phyloP scores from a whole-genome alignment of 2,329 filamentous ascomycete species.

The Fusarium nygamai region DNA sequence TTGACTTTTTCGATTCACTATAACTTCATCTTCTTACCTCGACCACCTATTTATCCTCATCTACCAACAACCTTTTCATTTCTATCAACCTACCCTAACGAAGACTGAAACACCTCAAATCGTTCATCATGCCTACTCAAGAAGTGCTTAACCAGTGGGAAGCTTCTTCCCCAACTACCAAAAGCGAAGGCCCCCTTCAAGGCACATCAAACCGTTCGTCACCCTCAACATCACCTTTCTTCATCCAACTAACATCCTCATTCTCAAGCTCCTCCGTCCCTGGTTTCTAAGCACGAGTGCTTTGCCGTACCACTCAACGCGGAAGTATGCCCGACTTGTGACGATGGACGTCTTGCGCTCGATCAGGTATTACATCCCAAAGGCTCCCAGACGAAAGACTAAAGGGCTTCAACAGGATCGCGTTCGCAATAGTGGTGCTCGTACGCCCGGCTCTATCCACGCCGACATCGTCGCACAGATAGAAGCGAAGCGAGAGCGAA shows the following conservation, averaged over 20 bases:
- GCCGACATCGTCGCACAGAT: constrained; percentile 41
- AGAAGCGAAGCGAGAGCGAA: constrained; percentile 22
- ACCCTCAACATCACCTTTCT: not conserved
- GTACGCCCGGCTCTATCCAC: constrained; percentile 39
- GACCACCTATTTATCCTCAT: not conserved
- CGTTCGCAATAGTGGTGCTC: constrained; percentile 39
- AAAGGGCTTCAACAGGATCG: constrained; percentile 23
- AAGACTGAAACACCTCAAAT: not conserved
- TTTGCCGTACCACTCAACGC: constrained; percentile 32
- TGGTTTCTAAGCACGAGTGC: constrained; percentile 41
- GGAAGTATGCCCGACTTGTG: not conserved
- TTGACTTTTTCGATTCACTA: not conserved
- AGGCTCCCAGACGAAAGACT: not conserved
- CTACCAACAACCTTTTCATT: not conserved
- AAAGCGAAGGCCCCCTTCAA: constrained; percentile 35
- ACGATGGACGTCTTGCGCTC: constrained; percentile 11
- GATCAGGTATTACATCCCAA: constrained; percentile 7
- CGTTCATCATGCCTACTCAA: constrained; percentile 27
- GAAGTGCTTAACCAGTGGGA: constrained; percentile 37
- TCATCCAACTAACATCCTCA: not conserved
- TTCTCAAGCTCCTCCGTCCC: constrained; percentile 32
- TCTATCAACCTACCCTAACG: not conserved
- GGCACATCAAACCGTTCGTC: constrained; percentile 16
- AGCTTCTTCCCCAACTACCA: constrained; percentile 18
- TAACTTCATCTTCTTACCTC: not conserved